phyloP scores from a whole-genome alignment of 225 moss, liverwort and hornwort genomes.

The Antitrichia curtipendula region DNA sequence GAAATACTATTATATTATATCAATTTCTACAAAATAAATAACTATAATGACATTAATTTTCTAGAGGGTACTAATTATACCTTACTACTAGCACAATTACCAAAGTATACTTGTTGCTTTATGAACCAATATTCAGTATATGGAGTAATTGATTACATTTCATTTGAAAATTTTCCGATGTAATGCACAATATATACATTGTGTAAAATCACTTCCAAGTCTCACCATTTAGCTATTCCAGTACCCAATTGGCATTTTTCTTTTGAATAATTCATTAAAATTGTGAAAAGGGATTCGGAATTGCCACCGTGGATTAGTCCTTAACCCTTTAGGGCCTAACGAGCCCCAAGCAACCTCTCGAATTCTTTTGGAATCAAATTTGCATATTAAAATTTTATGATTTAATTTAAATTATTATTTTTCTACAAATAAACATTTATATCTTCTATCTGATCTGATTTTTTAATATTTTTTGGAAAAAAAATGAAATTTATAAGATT shows the following conservation, averaged over 20 bases:
- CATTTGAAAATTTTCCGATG: not conserved
- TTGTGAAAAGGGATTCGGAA: not conserved
- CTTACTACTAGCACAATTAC: not conserved
- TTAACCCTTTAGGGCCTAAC: too few species aligned
- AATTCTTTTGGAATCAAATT: too few species aligned
- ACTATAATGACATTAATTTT: fast-evolving
- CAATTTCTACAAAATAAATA: not conserved
- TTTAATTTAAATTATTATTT: too few species aligned
- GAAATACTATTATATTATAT: not conserved
- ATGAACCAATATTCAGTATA: not conserved
- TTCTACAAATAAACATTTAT: too few species aligned
- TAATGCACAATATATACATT: not conserved
- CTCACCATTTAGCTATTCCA: not conserved
- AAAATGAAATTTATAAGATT: too few species aligned
- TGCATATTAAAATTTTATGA: too few species aligned
- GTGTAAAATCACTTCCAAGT: not conserved
- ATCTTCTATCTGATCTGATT: too few species aligned
- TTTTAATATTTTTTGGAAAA: too few species aligned
- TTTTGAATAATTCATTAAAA: not conserved
- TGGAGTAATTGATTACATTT: not conserved
- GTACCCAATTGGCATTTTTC: not conserved
- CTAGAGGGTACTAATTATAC: not conserved
- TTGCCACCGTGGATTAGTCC: not conserved
- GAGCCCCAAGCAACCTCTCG: too few species aligned
- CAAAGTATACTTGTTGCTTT: too few species aligned